Percentiles rank a stretch among this genome's conserved stretches.
Evolutionary conservation across 768 basidiomycete species (phyloP).

Genomic region (Kwoniella sp.): DNA sequence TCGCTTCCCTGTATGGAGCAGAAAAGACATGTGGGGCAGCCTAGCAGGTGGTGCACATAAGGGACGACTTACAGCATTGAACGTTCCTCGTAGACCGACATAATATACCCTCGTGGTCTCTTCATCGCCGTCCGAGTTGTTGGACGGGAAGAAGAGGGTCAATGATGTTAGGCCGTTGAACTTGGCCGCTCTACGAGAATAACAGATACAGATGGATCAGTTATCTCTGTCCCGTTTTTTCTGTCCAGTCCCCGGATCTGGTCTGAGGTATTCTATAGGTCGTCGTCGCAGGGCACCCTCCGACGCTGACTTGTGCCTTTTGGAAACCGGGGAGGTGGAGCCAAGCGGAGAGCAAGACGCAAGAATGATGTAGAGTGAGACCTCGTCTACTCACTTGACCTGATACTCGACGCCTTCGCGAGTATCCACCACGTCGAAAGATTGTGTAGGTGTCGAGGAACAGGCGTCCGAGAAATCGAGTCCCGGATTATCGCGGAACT

Average conservation of each 20-base stretch:
- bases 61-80: constrained; percentile 40
- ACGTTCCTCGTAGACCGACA: constrained; percentile 76
- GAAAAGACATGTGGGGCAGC: background rate
- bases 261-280: too few species aligned
- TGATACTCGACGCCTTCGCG: constrained; percentile 82
- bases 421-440: constrained; percentile 69
- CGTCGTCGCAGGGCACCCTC: too few species aligned
- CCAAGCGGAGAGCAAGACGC: too few species aligned
- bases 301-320: too few species aligned
- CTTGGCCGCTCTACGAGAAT: constrained; percentile 69
- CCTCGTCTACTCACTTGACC: constrained; percentile 65
- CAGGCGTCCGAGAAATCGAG: constrained; percentile 78
- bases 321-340: too few species aligned
- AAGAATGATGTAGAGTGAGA: background rate
- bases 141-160: constrained; percentile 77
- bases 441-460: constrained; percentile 69
- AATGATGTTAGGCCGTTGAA: constrained; percentile 79
- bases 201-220: background rate
- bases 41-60: background rate
- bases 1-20: too few species aligned
- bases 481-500: constrained; percentile 78
- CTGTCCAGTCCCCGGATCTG: too few species aligned
- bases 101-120: constrained; percentile 78
- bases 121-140: constrained; percentile 61
- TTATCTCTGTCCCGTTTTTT: background rate